Conservation (phyloP, 2,329 filamentous ascomycete genomes). For the Aspergillus sp. region DNA sequence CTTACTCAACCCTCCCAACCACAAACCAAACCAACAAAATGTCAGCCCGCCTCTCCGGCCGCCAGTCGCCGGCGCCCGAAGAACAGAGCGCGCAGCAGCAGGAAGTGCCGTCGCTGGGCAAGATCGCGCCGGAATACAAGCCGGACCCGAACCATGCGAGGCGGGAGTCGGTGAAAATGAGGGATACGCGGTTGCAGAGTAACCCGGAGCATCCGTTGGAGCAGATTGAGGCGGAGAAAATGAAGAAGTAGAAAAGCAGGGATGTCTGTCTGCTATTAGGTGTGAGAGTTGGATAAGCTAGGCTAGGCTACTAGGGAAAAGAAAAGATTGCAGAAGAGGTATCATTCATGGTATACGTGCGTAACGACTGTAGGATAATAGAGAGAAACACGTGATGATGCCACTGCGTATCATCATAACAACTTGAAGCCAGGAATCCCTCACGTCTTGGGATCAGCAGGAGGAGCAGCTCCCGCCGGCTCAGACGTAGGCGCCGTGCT, state of each 20-base stretch:
- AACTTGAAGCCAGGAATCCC: too few relatives aligned
- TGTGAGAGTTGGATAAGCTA: too few relatives aligned
- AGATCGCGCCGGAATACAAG: slow-evolving; percentile 45
- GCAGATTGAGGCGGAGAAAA: slow-evolving; percentile 28
- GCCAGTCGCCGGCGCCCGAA: slow-evolving; percentile 69
- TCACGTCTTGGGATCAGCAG: slow-evolving; percentile 22
- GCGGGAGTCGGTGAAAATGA: slow-evolving; percentile 17
- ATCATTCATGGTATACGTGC: too few relatives aligned
- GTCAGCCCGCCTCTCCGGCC: slow-evolving; percentile 57
- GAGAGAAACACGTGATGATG: neutral
- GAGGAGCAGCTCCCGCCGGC: slow-evolving; percentile 14
- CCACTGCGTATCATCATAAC: too few relatives aligned
- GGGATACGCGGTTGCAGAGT: slow-evolving; percentile 23
- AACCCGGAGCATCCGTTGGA: slow-evolving; percentile 36
- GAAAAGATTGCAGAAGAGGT: too few relatives aligned
- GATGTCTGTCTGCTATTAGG: neutral
- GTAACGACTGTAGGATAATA: too few relatives aligned
- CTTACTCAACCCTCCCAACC: too few relatives aligned
- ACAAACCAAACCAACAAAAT: slow-evolving; percentile 32
- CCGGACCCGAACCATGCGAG: slow-evolving; percentile 25
- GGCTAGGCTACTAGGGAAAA: too few relatives aligned
- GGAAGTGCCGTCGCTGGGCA: slow-evolving; percentile 48
- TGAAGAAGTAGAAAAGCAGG: neutral
- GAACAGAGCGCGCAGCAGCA: slow-evolving; percentile 55
- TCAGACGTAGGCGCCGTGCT: slow-evolving; percentile 13